Conservation (phyloP, 2,329 filamentous ascomycete species). For the Sporothrix inflata region DNA sequence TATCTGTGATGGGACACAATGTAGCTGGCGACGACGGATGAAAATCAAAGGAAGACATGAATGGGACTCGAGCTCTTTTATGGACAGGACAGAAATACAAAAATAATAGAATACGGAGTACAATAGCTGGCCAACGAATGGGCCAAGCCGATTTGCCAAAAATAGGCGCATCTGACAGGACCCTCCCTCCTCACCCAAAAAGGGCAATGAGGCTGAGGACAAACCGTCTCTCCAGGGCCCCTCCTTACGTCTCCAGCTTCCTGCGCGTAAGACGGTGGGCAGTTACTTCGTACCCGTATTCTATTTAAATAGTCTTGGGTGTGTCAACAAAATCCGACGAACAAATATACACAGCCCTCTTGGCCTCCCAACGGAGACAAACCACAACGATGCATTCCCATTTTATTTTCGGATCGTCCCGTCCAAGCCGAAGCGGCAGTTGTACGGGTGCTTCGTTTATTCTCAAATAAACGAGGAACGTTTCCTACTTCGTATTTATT, state of each 20-base stretch:
- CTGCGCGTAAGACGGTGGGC: background rate
- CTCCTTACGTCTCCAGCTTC: conserved; percentile 1
- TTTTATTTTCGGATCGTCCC: background rate
- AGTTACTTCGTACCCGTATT: too few species aligned
- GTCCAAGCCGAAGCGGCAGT: background rate
- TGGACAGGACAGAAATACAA: background rate
- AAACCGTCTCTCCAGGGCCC: background rate
- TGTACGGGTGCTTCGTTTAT: background rate
- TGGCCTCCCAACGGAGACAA: background rate
- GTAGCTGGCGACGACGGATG: background rate
- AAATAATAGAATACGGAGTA: background rate
- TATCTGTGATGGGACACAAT: background rate
- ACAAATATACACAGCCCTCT: background rate
- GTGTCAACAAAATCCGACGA: background rate
- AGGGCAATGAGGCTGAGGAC: background rate
- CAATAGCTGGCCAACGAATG: background rate
- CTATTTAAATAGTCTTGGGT: too few species aligned
- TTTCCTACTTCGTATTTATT: too few species aligned
- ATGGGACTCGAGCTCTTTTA: background rate
- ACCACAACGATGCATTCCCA: background rate
- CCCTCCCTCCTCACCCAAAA: background rate
- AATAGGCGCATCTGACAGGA: background rate
- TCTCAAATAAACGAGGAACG: background rate
- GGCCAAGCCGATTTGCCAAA: background rate
- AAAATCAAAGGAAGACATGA: background rate